These are phyloP conservation scores for Russula griseocarnosa DNA, from an alignment of 768 basidiomycete species.

Conservation along the genomic window DNA sequence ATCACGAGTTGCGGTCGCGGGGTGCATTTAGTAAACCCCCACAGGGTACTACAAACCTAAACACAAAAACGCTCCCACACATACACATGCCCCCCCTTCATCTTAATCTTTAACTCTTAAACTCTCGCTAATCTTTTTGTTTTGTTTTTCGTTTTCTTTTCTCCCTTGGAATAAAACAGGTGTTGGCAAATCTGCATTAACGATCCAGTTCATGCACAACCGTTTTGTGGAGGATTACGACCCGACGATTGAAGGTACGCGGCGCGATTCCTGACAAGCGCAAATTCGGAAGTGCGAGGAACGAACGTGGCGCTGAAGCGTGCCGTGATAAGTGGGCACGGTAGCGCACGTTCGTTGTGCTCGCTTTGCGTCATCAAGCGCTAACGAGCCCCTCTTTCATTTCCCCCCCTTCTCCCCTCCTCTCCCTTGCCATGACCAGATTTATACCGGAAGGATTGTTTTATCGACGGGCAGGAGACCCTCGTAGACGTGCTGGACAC, in stretches of 20 bases:
- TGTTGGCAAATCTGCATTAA: slow-evolving; percentile 86
- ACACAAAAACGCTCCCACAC: too few species aligned
- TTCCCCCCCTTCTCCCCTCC: too few species aligned
- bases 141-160: not conserved
- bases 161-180: slow-evolving; percentile 33
- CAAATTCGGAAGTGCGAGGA: not conserved
- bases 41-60: not conserved
- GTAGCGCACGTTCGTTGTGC: slow-evolving; percentile 16
- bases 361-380: slow-evolving; percentile 22
- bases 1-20: not conserved
- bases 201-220: slow-evolving; percentile 97
- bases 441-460: slow-evolving; percentile 94
- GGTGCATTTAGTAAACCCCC: too few species aligned
- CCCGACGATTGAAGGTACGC: slow-evolving; percentile 86
- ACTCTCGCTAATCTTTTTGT: not conserved
- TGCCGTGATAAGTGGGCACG: too few species aligned
- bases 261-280: not conserved
- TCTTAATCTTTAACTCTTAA: too few species aligned
- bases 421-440: slow-evolving; percentile 45
- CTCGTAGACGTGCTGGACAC: slow-evolving; percentile 95
- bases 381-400: not conserved
- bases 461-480: slow-evolving; percentile 96
- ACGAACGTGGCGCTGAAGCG: slow-evolving; percentile 11
- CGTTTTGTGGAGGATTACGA: slow-evolving; percentile 91
- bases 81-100: too few species aligned